Percentiles rank a stretch among this genome's conserved stretches.
Conservation (phyloP, 2,329 filamentous ascomycete species). For the Calonectria naviculata region DNA sequence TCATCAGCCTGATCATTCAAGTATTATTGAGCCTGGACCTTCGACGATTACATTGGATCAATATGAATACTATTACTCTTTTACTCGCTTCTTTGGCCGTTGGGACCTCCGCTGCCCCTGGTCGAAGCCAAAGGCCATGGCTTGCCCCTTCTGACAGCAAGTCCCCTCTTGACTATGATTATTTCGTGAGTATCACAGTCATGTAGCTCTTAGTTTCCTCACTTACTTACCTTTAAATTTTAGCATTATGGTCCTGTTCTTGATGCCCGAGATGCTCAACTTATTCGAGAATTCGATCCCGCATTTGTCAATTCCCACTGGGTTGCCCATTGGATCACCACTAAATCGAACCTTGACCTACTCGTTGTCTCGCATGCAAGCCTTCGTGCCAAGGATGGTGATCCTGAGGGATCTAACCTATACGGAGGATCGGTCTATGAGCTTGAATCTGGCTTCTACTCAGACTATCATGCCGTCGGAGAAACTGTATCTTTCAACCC, state of each 20-base stretch:
- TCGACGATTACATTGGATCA: not conserved
- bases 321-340: not conserved
- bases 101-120: not conserved
- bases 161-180: not conserved
- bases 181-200: not conserved
- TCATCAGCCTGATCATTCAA: not conserved
- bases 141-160: not conserved
- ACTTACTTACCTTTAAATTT: not conserved
- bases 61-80: not conserved
- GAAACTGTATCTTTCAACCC: not conserved
- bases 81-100: not conserved
- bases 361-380: not conserved
- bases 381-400: not conserved
- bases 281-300: not conserved
- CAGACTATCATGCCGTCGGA: not conserved
- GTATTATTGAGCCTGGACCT: not conserved
- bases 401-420: not conserved
- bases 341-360: not conserved
- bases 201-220: accelerated
- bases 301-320: not conserved
- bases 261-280: not conserved
- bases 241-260: not conserved
- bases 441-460: not conserved
- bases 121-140: not conserved
- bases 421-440: not conserved